A percentile compares a stretch with the other conserved stretches of the same genome.
Evolutionary conservation across 805 yeast genomes (phyloP).

Genomic region (Zygosaccharomyces lentus): DNA sequence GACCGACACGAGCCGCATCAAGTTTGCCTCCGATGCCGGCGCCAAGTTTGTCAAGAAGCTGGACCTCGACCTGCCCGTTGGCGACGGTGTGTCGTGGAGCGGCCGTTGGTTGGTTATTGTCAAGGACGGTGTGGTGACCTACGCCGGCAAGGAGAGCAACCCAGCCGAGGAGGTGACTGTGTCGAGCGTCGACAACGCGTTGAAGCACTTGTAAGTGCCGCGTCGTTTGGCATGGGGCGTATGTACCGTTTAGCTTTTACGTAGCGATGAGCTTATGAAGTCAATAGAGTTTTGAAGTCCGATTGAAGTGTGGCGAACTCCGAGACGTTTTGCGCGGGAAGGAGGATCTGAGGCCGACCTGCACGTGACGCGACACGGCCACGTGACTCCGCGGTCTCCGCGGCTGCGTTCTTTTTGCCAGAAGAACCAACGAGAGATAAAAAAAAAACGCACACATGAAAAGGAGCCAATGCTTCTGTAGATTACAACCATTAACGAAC

Average conservation of each 20-base stretch:
- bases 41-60: constrained; percentile 54
- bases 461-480: neutral
- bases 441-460: no score
- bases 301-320: no score
- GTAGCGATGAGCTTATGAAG: neutral
- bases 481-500: constrained; percentile 19
- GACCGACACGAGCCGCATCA: constrained; percentile 36
- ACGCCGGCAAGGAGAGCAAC: constrained; percentile 39
- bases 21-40: constrained; percentile 65
- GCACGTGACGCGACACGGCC: no score
- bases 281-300: no score
- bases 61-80: constrained; percentile 55
- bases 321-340: no score
- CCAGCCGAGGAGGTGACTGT: constrained; percentile 37
- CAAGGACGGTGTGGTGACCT: constrained; percentile 50
- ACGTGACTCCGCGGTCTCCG: no score
- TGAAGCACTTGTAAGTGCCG: constrained; percentile 28
- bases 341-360: no score
- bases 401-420: no score
- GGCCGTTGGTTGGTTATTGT: constrained; percentile 71
- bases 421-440: no score
- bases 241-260: neutral
- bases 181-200: constrained; percentile 34
- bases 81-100: constrained; percentile 54
- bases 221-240: neutral